Conservation (phyloP, 495 filamentous ascomycete genomes). For the Penicillium herquei region DNA sequence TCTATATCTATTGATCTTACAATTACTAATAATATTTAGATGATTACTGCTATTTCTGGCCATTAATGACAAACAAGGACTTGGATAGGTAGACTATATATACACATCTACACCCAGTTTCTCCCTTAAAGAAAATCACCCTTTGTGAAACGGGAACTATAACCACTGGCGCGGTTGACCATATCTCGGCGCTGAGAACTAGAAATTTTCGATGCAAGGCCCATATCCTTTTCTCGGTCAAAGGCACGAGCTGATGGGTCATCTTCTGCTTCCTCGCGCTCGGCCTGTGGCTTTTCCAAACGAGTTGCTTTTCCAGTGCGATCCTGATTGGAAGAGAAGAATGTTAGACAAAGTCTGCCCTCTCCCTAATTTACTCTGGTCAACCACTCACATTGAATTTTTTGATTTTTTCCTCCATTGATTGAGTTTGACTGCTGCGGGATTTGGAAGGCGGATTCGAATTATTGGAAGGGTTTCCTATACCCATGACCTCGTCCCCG, state of each 20-base stretch:
- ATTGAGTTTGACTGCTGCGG: slow-evolving; percentile 7
- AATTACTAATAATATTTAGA: too few species aligned
- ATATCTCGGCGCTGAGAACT: slow-evolving; percentile 73
- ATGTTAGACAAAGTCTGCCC: not conserved
- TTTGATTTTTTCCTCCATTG: slow-evolving; percentile 51
- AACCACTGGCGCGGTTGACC: slow-evolving; percentile 76
- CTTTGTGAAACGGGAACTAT: slow-evolving; percentile 76
- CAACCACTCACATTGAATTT: slow-evolving; percentile 54
- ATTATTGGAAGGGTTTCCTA: slow-evolving; percentile 28
- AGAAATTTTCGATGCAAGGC: slow-evolving; percentile 68
- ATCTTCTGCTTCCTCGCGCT: slow-evolving; percentile 76
- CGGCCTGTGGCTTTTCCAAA: slow-evolving; percentile 57
- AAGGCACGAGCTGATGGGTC: slow-evolving; percentile 88
- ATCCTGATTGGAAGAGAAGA: slow-evolving; percentile 36
- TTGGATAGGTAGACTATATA: too few species aligned
- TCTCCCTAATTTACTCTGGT: not conserved
- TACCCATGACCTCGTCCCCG: slow-evolving; percentile 81
- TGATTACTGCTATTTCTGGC: too few species aligned
- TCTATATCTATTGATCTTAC: too few species aligned
- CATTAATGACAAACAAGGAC: too few species aligned
- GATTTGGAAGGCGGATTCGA: slow-evolving; percentile 10
- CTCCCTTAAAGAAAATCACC: slow-evolving; percentile 55
- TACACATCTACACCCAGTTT: too few species aligned
- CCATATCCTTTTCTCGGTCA: slow-evolving; percentile 95
- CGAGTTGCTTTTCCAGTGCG: slow-evolving; percentile 61